Evolutionary conservation across 208 protist genomes (phyloP).

Genomic region (Wallacemonas sp.): DNA sequence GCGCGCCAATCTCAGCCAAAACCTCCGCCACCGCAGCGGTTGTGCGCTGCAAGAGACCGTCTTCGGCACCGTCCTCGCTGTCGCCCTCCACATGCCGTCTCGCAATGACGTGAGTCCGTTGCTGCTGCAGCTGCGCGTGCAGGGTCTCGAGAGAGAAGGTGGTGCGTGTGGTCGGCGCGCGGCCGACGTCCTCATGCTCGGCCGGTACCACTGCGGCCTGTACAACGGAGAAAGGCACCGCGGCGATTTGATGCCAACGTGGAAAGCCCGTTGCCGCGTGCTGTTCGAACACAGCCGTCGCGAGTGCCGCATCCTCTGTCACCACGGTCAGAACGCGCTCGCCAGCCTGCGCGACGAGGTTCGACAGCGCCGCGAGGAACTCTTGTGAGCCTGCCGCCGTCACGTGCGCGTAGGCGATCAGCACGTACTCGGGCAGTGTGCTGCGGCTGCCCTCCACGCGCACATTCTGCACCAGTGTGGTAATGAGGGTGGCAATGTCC

Average conservation of each 20-base stretch:
- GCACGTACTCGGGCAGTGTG: constrained; percentile 11
- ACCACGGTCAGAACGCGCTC: constrained; percentile 22
- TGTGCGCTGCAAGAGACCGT: neutral
- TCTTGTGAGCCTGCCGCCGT: constrained; percentile 30
- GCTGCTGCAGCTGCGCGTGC: too few species aligned
- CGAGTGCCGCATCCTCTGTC: constrained; percentile 33
- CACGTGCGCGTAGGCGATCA: constrained; percentile 24
- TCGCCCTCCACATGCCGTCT: neutral
- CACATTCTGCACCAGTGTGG: constrained; percentile 4
- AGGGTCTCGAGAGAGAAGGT: neutral
- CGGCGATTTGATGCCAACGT: neutral
- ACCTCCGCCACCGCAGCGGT: neutral
- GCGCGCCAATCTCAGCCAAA: neutral
- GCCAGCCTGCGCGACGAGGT: constrained; percentile 23
- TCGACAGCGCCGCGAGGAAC: constrained; percentile 28
- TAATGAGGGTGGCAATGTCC: constrained; percentile 6
- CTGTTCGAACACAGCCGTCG: constrained; percentile 15
- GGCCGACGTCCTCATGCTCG: neutral
- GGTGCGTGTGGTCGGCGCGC: neutral
- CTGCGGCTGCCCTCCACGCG: neutral
- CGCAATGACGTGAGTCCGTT: too few species aligned
- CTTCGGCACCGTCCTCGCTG: neutral
- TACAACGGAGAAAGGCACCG: neutral
- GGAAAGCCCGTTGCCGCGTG: neutral
- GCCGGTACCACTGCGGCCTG: neutral